These are phyloP conservation scores for Ceraceosorus bombacis DNA, from an alignment of 1,284 basidiomycete species.

Conservation along the genomic window DNA sequence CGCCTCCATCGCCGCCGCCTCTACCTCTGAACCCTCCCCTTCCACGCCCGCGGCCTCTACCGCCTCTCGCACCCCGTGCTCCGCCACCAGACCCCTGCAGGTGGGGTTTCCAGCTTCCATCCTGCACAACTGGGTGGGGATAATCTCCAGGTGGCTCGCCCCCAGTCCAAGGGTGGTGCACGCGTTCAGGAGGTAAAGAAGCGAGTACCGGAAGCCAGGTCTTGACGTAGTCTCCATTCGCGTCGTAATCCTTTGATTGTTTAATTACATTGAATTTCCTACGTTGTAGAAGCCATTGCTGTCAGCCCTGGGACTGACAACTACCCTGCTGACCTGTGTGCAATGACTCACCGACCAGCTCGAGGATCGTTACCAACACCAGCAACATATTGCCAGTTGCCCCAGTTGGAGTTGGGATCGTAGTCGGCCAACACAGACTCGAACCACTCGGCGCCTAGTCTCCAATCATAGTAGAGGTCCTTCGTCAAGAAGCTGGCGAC, in stretches of 20 bases:
- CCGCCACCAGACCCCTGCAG: constrained; percentile 17
- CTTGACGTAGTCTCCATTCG: constrained; percentile 22
- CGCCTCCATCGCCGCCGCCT: constrained; percentile 52
- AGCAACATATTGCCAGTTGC: constrained; percentile 40
- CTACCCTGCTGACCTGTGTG: constrained; percentile 40
- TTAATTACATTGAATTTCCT: constrained; percentile 40
- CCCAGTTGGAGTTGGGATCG: constrained; percentile 31
- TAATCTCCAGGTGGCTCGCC: constrained; percentile 16
- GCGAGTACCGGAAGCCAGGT: constrained; percentile 28
- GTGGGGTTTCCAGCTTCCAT: constrained; percentile 34
- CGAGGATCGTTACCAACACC: constrained; percentile 42
- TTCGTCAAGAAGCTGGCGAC: constrained; percentile 36
- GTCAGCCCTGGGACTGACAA: constrained; percentile 25
- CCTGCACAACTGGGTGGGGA: constrained; percentile 31
- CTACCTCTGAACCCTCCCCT: constrained; percentile 48
- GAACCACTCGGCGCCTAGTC: constrained; percentile 34
- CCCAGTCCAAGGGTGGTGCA: constrained; percentile 34
- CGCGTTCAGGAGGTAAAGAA: constrained; percentile 7
- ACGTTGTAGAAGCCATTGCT: constrained; percentile 14
- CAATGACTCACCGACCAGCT: constrained; percentile 35
- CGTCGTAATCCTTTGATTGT: constrained; percentile 34
- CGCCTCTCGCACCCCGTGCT: constrained; percentile 13
- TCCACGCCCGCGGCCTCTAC: constrained; percentile 10
- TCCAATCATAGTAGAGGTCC: constrained; percentile 38
- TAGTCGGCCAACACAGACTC: constrained; percentile 34